These are phyloP conservation scores for Mucor irregularis DNA, from an alignment of 371 early-diverging fungal genomes.

Conservation along the genomic window DNA sequence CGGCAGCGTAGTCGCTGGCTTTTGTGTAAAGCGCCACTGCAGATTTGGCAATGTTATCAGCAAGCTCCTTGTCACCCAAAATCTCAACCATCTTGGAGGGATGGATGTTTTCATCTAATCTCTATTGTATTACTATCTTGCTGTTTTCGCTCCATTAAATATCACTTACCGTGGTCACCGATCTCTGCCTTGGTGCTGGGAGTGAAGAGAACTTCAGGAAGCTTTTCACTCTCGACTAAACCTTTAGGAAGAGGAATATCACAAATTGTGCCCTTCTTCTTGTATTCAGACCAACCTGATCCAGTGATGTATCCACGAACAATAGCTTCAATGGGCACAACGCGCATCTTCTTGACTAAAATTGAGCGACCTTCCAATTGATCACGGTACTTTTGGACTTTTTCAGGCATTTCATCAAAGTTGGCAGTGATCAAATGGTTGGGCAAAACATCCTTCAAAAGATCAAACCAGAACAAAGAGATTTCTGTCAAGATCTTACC, in stretches of 20 bases:
- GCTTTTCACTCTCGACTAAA: constrained; percentile 82
- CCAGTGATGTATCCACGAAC: constrained; percentile 97
- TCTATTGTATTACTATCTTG: background rate
- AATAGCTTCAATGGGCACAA: constrained; percentile 98
- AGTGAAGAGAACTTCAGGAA: constrained; percentile 87
- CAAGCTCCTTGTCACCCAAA: constrained; percentile 68
- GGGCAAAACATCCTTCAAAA: constrained; percentile 79
- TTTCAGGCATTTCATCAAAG: constrained; percentile 90
- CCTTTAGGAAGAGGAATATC: constrained; percentile 84
- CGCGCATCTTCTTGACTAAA: constrained; percentile 88
- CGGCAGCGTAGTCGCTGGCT: constrained; percentile 76
- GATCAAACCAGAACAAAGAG: constrained; percentile 93
- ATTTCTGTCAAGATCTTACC: constrained; percentile 96
- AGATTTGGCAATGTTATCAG: constrained; percentile 37
- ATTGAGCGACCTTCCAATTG: constrained; percentile 90
- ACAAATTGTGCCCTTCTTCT: constrained; percentile 90
- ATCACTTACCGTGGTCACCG: constrained; percentile 84
- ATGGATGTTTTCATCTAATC: constrained; percentile 93
- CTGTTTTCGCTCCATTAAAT: background rate
- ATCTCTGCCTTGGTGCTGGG: constrained; percentile 98
- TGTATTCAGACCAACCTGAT: constrained; percentile 95
- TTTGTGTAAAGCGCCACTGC: constrained; percentile 50
- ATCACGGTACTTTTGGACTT: constrained; percentile 81
- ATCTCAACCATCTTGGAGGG: constrained; percentile 86
- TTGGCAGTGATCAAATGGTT: constrained; percentile 95